phyloP scores from a whole-genome alignment of 1,284 basidiomycete species.

The Bjerkandera adusta region DNA sequence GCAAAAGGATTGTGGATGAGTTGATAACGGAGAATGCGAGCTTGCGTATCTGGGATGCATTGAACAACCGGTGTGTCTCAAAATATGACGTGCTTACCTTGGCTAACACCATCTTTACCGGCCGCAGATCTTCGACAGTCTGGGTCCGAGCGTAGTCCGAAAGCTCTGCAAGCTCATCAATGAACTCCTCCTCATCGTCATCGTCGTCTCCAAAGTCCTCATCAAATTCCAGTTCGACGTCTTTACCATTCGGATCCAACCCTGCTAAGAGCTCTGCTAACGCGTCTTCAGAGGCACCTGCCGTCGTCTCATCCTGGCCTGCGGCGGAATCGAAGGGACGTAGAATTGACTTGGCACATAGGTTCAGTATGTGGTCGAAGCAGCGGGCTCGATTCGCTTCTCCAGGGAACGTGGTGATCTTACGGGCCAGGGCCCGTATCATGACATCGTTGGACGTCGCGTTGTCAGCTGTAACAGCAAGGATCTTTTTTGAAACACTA shows the following conservation, averaged over 20 bases:
- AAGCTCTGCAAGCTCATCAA: slow-evolving; percentile 14
- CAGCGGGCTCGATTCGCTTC: slow-evolving; percentile 26
- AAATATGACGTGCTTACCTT: slow-evolving; percentile 13
- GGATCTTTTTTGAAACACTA: too few relatives aligned
- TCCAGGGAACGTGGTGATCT: slow-evolving; percentile 23
- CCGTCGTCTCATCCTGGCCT: not conserved
- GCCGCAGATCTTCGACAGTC: slow-evolving; percentile 11
- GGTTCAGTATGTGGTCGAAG: slow-evolving; percentile 33
- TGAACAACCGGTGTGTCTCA: not conserved
- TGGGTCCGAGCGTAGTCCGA: slow-evolving; percentile 7
- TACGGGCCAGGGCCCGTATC: slow-evolving; percentile 22
- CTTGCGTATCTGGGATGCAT: slow-evolving; percentile 10
- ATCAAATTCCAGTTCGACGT: not conserved
- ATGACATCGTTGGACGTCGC: slow-evolving; percentile 31
- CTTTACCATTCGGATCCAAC: slow-evolving; percentile 6
- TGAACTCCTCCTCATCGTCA: slow-evolving; percentile 13
- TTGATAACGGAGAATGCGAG: slow-evolving; percentile 10
- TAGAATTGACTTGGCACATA: slow-evolving; percentile 26
- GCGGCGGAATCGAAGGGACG: slow-evolving; percentile 16
- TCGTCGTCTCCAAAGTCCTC: not conserved
- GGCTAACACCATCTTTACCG: slow-evolving; percentile 15
- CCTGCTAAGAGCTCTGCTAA: slow-evolving; percentile 7
- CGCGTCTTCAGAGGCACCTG: slow-evolving; percentile 1
- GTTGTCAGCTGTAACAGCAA: slow-evolving; percentile 30
- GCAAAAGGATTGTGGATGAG: slow-evolving; percentile 7